A percentile compares a stretch with the other conserved stretches of the same genome.
Evolutionary conservation across 2,329 filamentous ascomycete genomes (phyloP).

Genomic region (Pseudocercospora crystallina): DNA sequence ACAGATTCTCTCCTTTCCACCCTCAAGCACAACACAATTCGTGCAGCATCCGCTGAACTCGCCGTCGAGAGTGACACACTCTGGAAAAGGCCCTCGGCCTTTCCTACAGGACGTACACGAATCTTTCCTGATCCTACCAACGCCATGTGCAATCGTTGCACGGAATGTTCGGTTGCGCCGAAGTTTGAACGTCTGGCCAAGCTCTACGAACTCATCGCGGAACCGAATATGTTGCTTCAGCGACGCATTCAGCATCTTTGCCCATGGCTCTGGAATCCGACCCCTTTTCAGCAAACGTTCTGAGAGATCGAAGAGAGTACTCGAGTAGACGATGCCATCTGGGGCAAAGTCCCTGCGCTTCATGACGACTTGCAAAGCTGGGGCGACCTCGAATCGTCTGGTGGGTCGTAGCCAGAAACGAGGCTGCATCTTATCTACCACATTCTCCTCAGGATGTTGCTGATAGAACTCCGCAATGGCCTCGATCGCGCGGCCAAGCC

Average conservation of each 20-base stretch:
- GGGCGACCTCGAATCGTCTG: no score
- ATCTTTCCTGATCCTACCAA: background rate
- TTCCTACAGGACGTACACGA: background rate
- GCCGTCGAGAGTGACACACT: background rate
- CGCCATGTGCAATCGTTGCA: slow-evolving; percentile 5
- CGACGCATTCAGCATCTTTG: background rate
- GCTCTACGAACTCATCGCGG: background rate
- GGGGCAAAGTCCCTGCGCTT: background rate
- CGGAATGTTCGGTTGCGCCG: background rate
- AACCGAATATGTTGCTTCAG: slow-evolving; percentile 1
- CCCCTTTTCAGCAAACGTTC: background rate
- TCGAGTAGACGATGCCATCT: background rate
- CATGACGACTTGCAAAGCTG: background rate
- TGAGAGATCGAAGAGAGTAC: slow-evolving; percentile 1
- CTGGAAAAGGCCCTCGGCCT: background rate
- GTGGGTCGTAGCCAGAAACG: no score
- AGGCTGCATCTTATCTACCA: background rate
- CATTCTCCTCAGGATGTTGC: background rate
- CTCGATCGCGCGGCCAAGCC: background rate
- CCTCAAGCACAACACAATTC: background rate
- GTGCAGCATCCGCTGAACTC: background rate
- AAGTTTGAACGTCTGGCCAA: slow-evolving; percentile 1
- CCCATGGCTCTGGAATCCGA: background rate
- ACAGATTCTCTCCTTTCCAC: background rate
- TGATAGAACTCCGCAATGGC: slow-evolving; percentile 1